Percentiles rank a stretch among this genome's conserved stretches.
Conservation (phyloP, 495 filamentous ascomycete species). For the Lasiosphaeria miniovina region DNA sequence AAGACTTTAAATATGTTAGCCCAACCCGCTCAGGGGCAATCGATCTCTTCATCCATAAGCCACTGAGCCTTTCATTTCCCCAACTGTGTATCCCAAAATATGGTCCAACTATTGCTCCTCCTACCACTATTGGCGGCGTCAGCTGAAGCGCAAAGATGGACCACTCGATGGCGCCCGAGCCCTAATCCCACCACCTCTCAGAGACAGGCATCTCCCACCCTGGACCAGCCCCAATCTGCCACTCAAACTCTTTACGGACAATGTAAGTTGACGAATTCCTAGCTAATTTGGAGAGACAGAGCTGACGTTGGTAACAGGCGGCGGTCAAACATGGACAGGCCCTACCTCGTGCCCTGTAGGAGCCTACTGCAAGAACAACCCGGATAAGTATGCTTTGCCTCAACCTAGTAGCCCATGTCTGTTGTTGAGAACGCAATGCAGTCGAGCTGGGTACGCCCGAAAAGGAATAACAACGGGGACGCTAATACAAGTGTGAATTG, state of each 20-base stretch:
- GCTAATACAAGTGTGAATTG: background rate
- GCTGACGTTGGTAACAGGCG: slow-evolving; percentile 8
- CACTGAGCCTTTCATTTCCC: background rate
- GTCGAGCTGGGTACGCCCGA: too few relatives aligned
- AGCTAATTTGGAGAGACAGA: background rate
- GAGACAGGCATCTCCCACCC: background rate
- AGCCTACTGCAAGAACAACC: slow-evolving; percentile 19
- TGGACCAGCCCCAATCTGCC: background rate
- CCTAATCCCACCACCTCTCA: background rate
- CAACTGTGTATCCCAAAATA: background rate
- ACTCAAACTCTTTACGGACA: slow-evolving; percentile 23
- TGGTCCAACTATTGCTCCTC: slow-evolving; percentile 14
- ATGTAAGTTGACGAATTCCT: slow-evolving; percentile 15
- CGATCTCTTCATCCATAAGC: background rate
- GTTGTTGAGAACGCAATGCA: background rate
- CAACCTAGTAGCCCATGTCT: background rate
- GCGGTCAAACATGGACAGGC: slow-evolving; percentile 20
- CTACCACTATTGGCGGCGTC: slow-evolving; percentile 12
- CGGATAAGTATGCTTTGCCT: slow-evolving; percentile 17
- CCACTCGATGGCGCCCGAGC: slow-evolving; percentile 4
- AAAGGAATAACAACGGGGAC: background rate
- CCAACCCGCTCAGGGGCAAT: background rate
- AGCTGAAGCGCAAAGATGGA: slow-evolving; percentile 10
- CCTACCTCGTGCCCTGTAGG: slow-evolving; percentile 18
- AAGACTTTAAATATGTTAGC: slow-evolving; percentile 7